Evolutionary conservation across 1,284 basidiomycete species (phyloP), one percentile per base, ranked within the genome.

Genomic region (Leccinum subatratum): DNA sequence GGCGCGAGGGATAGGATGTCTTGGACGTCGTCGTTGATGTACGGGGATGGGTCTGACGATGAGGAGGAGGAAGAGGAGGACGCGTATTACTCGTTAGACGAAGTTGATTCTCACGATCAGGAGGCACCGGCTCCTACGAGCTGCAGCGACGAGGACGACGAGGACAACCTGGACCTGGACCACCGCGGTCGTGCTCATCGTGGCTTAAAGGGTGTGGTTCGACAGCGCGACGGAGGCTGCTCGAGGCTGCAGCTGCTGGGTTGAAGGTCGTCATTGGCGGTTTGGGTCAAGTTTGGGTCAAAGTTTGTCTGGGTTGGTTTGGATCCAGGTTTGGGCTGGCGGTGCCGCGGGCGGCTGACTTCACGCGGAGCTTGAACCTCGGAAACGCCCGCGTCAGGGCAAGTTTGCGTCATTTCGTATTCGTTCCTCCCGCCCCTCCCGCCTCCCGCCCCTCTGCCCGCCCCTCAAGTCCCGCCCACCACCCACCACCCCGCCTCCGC

Each of bases 141-240:
- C 45, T 11, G n/a, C n/a, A 42, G 39, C 45, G 45, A 48, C 45
- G 45, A 48, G 4, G 45, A 20, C 45, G 45, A 48, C 37, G 3
- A 3, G 34, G 34, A 34, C 42, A n/a, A 48, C 45, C 45, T 48
- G 45, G 45, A 48, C 9, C n/a, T 6, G 9, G 45, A 48, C 45
- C 45, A 48, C 48, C 6, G 11, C 12, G 48, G 20, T 22, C 48
- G 48, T 51, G 48, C 11, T 48, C n/a, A 48, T 12, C n/a, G 20
- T 20, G 11, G 45, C 45, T 48, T 48, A 12, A 11, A 48, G 6
- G 45, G 20, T 11, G 12, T 51, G 20, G 48, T 51, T 51, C 12
- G 56, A 57, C 25, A 20, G 94, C 96, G 75, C 82, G 94, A 34
- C 85, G 89, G 70, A 84, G 90, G 28, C 92, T 96, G 9, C 81